Percentiles rank a stretch among this genome's conserved stretches.
Evolutionary conservation across 169 alveolate genomes (phyloP).

Genomic region (Plasmodium ovale): DNA sequence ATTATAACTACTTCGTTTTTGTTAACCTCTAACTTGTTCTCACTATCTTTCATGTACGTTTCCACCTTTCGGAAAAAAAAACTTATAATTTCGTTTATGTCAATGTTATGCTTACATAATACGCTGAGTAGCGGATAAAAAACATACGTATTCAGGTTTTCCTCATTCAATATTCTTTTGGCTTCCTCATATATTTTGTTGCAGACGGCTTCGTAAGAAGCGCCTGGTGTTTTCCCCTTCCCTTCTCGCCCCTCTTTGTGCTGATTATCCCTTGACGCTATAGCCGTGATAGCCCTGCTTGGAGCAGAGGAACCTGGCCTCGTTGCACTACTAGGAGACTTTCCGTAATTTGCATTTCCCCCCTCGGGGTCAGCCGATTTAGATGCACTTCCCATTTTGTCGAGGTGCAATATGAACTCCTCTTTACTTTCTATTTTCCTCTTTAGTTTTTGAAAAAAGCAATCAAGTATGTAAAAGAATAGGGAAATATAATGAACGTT

Average conservation of each 20-base stretch:
- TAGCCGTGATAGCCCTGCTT: not conserved
- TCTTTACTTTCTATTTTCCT: slow-evolving; percentile 27
- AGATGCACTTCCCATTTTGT: not conserved
- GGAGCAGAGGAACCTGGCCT: not conserved
- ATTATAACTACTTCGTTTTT: slow-evolving; percentile 54
- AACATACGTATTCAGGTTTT: slow-evolving; percentile 56
- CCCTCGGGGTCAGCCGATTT: not conserved
- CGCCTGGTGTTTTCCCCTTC: not conserved
- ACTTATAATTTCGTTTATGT: slow-evolving; percentile 46
- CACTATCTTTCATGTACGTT: slow-evolving; percentile 39
- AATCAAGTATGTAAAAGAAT: slow-evolving; percentile 59
- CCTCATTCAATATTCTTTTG: slow-evolving; percentile 5
- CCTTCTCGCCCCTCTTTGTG: not conserved
- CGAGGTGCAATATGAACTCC: slow-evolving; percentile 20
- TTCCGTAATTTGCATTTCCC: not conserved
- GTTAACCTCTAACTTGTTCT: slow-evolving; percentile 16
- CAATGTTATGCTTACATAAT: slow-evolving; percentile 69
- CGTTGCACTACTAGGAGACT: not conserved
- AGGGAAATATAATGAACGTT: slow-evolving; percentile 43
- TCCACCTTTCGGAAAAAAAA: slow-evolving; percentile 46
- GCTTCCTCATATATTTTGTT: slow-evolving; percentile 56
- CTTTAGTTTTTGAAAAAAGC: slow-evolving; percentile 57
- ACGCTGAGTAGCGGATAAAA: slow-evolving; percentile 63
- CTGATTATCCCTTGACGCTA: too few species aligned
- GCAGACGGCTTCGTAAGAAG: slow-evolving; percentile 19